Evolutionary conservation across 352 stramenopile genomes (phyloP).

Genomic region (Phytophthora quininea): DNA sequence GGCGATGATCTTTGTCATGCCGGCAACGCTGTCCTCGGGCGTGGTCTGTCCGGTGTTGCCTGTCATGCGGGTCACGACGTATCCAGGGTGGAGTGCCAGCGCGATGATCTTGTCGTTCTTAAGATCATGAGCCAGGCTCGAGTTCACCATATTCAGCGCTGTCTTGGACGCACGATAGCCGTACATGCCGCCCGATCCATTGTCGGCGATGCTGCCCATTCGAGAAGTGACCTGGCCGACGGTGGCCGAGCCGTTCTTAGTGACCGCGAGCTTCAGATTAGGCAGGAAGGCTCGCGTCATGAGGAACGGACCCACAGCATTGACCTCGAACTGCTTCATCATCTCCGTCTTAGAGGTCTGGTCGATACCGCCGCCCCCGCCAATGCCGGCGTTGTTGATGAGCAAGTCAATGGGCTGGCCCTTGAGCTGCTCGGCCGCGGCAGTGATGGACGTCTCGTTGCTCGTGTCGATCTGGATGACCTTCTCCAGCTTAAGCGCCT

Average conservation of each 20-base stretch:
- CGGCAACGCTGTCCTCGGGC: constrained; percentile 37
- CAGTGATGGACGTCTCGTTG: constrained; percentile 38
- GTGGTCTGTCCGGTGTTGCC: constrained; percentile 27
- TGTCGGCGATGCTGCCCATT: constrained; percentile 50
- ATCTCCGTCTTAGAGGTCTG: constrained; percentile 46
- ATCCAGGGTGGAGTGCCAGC: constrained; percentile 50
- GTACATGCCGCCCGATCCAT: constrained; percentile 38
- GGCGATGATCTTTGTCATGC: constrained; percentile 39
- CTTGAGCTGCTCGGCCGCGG: constrained; percentile 41
- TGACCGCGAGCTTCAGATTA: constrained; percentile 45
- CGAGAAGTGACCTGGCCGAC: constrained; percentile 48
- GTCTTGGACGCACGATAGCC: constrained; percentile 70
- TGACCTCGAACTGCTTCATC: constrained; percentile 62
- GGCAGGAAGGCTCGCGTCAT: constrained; percentile 48
- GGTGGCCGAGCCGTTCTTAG: constrained; percentile 29
- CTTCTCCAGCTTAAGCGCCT: constrained; percentile 13
- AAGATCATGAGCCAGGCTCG: constrained; percentile 43
- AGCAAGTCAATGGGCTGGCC: constrained; percentile 56
- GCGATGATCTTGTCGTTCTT: constrained; percentile 43
- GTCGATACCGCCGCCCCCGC: constrained; percentile 34
- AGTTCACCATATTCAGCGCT: constrained; percentile 69
- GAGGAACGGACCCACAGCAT: constrained; percentile 55
- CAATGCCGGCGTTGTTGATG: constrained; percentile 67
- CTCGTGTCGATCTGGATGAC: constrained; percentile 35
- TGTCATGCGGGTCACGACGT: constrained; percentile 55